phyloP scores from a whole-genome alignment of 176 grass and related monocot genomes.

The Saccharum officinarum region DNA sequence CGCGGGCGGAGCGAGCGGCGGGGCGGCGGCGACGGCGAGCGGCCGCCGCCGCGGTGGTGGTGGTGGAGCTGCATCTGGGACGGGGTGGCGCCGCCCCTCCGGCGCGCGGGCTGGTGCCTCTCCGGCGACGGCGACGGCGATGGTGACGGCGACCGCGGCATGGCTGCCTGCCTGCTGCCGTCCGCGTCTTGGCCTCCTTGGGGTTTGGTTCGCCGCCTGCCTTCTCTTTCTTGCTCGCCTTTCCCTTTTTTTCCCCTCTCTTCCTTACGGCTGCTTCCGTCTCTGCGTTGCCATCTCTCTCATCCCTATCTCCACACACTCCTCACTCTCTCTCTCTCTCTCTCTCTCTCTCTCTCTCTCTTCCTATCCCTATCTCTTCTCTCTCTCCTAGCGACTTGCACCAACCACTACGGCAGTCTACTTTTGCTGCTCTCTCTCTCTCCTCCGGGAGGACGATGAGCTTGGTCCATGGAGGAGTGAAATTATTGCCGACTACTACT shows the following conservation, averaged over 20 bases:
- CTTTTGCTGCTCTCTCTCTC: constrained; percentile 41
- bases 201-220: constrained; percentile 41
- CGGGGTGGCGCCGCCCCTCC: neutral
- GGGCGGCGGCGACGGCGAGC: constrained; percentile 54
- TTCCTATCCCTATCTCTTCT: constrained; percentile 42
- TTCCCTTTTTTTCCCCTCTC: constrained; percentile 17
- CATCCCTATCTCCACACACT: constrained; percentile 2
- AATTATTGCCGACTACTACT: constrained; percentile 32
- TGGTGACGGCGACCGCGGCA: constrained; percentile 51
- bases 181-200: constrained; percentile 55
- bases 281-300: constrained; percentile 41
- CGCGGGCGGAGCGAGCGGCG: constrained; percentile 44
- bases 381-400: constrained; percentile 40
- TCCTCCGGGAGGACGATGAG: constrained; percentile 29
- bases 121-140: constrained; percentile 52
- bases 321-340: constrained; percentile 49
- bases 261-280: constrained; percentile 49
- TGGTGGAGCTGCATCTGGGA: constrained; percentile 9
- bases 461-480: constrained; percentile 29
- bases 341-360: constrained; percentile 47
- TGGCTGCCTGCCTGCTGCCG: constrained; percentile 55
- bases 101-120: constrained; percentile 42
- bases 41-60: constrained; percentile 23
- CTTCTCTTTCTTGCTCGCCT: constrained; percentile 35
- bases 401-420: constrained; percentile 51